Evolutionary conservation across 2,329 filamentous ascomycete species (phyloP).

Genomic region (Zarea fungicola): DNA sequence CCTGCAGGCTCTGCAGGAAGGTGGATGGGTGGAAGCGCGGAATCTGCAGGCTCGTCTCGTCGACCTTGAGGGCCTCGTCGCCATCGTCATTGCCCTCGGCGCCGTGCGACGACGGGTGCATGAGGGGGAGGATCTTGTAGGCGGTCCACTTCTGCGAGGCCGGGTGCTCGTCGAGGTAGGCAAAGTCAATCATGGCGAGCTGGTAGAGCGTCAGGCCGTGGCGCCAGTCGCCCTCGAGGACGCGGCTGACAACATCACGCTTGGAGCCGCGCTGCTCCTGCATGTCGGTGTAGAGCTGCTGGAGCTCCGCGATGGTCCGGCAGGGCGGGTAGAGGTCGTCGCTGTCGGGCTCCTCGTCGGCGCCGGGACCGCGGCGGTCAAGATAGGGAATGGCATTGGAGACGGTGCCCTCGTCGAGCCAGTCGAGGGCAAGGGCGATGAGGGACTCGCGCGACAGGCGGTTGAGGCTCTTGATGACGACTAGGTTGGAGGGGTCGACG

Average conservation of each 20-base stretch:
- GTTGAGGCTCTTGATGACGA: conserved; percentile 60
- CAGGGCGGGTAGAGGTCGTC: conserved; percentile 66
- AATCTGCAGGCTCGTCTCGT: conserved; percentile 44
- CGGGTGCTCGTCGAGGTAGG: conserved; percentile 61
- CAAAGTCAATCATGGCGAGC: conserved; percentile 63
- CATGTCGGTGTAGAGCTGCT: conserved; percentile 57
- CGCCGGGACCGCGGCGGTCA: conserved; percentile 28
- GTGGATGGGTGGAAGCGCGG: conserved; percentile 76
- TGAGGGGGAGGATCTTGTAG: conserved; percentile 52
- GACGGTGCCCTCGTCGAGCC: conserved; percentile 66
- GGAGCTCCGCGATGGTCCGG: conserved; percentile 59
- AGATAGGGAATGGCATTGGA: conserved; percentile 43
- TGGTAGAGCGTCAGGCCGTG: conserved; percentile 60
- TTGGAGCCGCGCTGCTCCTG: conserved; percentile 56
- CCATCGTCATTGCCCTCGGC: conserved; percentile 30
- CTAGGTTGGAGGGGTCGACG: conserved; percentile 58
- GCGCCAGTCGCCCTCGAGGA: conserved; percentile 64
- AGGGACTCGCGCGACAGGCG: conserved; percentile 69
- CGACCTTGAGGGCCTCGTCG: conserved; percentile 35
- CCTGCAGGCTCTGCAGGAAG: conserved; percentile 71
- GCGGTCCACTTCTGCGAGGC: conserved; percentile 60
- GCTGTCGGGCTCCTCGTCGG: conserved; percentile 51
- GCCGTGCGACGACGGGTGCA: conserved; percentile 33
- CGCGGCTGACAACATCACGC: conserved; percentile 57
- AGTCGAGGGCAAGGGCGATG: conserved; percentile 66